Evolutionary conservation across 768 basidiomycete genomes (phyloP).

Genomic region (Russula earlei): DNA sequence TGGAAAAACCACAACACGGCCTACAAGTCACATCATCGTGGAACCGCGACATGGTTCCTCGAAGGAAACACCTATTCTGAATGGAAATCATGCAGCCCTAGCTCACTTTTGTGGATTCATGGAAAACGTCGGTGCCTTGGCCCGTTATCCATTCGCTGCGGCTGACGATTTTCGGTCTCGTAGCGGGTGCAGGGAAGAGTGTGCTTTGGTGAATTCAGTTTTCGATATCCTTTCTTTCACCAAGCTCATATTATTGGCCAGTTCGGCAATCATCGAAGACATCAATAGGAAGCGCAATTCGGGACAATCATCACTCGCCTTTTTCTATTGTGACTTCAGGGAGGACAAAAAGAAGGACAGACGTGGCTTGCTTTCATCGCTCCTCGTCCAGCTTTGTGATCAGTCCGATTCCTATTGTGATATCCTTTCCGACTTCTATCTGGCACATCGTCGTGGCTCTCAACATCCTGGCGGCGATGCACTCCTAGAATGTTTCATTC

Average conservation of each 20-base stretch:
- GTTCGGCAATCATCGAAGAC: not conserved
- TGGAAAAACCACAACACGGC: not conserved
- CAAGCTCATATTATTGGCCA: not conserved
- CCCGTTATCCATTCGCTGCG: not conserved
- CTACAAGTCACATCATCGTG: not conserved
- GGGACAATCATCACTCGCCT: not conserved
- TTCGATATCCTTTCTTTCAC: not conserved
- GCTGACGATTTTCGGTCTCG: not conserved
- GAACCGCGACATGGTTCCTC: not conserved
- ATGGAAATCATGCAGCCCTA: not conserved
- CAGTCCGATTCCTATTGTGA: not conserved
- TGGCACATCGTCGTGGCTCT: constrained; percentile 30
- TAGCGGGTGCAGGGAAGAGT: not conserved
- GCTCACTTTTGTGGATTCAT: not conserved
- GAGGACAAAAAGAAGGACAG: not conserved
- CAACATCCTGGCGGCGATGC: not conserved
- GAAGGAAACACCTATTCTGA: not conserved
- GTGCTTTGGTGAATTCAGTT: not conserved
- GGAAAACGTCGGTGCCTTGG: not conserved
- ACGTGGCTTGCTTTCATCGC: not conserved
- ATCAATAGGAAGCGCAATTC: not conserved
- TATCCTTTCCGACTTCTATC: not conserved
- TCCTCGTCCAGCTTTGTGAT: not conserved
- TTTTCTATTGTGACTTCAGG: not conserved
- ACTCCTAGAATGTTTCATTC: not conserved